These are phyloP conservation scores for Ramalina peruviana DNA, from an alignment of 495 filamentous ascomycete species.

Conservation along the genomic window DNA sequence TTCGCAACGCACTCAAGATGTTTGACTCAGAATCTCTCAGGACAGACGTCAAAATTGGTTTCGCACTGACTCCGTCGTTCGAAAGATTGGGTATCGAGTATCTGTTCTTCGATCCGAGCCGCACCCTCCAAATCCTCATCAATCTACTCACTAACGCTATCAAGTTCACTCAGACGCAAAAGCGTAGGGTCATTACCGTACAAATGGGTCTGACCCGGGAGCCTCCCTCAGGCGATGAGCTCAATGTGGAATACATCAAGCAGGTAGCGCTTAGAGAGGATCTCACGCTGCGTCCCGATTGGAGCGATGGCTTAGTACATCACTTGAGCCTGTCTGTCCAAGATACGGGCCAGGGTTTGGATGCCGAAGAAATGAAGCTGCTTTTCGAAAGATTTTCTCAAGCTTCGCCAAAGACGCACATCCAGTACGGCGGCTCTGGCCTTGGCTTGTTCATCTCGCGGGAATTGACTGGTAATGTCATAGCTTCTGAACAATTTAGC, in stretches of 20 bases:
- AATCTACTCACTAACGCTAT: slow-evolving; percentile 68
- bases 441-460: slow-evolving; percentile 73
- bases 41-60: slow-evolving; percentile 49
- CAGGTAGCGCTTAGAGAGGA: slow-evolving; percentile 38
- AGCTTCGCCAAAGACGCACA: slow-evolving; percentile 62
- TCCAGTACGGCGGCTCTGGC: slow-evolving; percentile 71
- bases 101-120: slow-evolving; percentile 53
- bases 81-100: slow-evolving; percentile 43
- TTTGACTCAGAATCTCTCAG: slow-evolving; percentile 57
- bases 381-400: slow-evolving; percentile 76
- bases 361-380: slow-evolving; percentile 54
- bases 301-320: slow-evolving; percentile 52
- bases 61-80: slow-evolving; percentile 44
- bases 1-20: slow-evolving; percentile 55
- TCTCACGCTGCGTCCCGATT: slow-evolving; percentile 33
- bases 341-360: slow-evolving; percentile 68
- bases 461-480: slow-evolving; percentile 36
- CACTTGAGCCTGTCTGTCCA: slow-evolving; percentile 62
- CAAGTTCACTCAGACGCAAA: slow-evolving; percentile 48
- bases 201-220: too few species aligned
- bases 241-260: too few species aligned
- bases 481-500: too few species aligned
- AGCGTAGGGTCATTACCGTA: slow-evolving; percentile 37
- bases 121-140: slow-evolving; percentile 60
- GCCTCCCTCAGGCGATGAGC: too few species aligned